Evolutionary conservation across 2,329 filamentous ascomycete species (phyloP).

Genomic region (Cytospora mali): DNA sequence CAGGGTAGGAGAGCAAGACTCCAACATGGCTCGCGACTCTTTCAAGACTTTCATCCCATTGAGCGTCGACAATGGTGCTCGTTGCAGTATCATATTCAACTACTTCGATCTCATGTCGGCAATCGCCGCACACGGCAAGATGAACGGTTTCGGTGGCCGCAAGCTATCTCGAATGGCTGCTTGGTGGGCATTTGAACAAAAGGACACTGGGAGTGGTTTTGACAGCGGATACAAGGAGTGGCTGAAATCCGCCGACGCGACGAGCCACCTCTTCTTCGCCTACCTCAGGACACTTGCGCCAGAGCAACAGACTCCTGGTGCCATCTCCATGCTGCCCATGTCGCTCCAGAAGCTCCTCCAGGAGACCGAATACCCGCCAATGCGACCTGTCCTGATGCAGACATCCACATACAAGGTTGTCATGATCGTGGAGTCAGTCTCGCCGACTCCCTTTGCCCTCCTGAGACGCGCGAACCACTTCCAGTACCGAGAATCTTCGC

Average conservation of each 20-base stretch:
- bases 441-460: conserved; percentile 89
- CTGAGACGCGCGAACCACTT: conserved; percentile 91
- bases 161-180: conserved; percentile 94
- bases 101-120: conserved; percentile 94
- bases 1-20: conserved; percentile 92
- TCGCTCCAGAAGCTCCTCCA: conserved; percentile 88
- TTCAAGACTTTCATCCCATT: conserved; percentile 97
- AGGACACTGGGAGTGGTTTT: conserved; percentile 85
- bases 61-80: conserved; percentile 83
- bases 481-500: conserved; percentile 87
- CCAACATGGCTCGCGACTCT: conserved; percentile 85
- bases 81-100: conserved; percentile 88
- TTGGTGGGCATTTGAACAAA: conserved; percentile 98
- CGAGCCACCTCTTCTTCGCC: conserved; percentile 96
- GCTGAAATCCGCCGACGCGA: conserved; percentile 89
- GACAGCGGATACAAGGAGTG: conserved; percentile 92
- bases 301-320: conserved; percentile 68
- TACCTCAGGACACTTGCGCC: conserved; percentile 90
- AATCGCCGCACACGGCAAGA: conserved; percentile 89
- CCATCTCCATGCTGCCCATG: conserved; percentile 83
- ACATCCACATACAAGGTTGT: conserved; percentile 84
- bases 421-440: conserved; percentile 96
- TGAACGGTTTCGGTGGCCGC: conserved; percentile 87
- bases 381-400: conserved; percentile 74
- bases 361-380: conserved; percentile 92